Evolutionary conservation across 495 filamentous ascomycete species (phyloP).

Genomic region (Aspergillus kassunensis): DNA sequence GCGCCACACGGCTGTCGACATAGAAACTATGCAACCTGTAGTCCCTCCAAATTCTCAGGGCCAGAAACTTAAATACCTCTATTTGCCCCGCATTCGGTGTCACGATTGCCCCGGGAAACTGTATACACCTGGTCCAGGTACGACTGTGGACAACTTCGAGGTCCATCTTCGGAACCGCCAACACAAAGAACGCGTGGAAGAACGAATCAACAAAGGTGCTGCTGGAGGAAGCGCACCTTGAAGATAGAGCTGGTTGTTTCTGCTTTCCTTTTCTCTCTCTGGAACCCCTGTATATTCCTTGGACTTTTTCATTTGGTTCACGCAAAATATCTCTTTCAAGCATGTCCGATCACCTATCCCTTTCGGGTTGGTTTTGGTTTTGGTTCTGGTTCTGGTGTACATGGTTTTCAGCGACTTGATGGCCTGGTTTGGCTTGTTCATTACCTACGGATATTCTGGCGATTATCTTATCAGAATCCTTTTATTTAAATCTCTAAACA

Average conservation of each 20-base stretch:
- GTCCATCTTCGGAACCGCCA: constrained; percentile 77
- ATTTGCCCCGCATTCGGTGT: constrained; percentile 81
- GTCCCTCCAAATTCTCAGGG: constrained; percentile 43
- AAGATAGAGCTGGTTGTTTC: constrained; percentile 6
- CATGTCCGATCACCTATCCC: background rate
- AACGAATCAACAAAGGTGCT: constrained; percentile 31
- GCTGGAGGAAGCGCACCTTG: constrained; percentile 13
- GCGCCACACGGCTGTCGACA: constrained; percentile 76
- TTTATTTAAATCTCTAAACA: too few species aligned
- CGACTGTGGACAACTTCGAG: constrained; percentile 83
- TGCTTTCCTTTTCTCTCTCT: background rate
- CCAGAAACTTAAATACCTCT: constrained; percentile 61
- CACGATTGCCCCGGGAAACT: constrained; percentile 89
- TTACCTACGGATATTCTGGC: constrained; percentile 16
- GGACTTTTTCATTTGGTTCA: background rate
- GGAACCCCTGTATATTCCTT: constrained; percentile 14
- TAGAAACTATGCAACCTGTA: constrained; percentile 54
- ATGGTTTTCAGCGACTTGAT: constrained; percentile 20
- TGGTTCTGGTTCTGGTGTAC: constrained; percentile 14
- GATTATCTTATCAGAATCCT: background rate
- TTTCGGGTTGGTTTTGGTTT: too few species aligned
- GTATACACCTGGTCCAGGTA: constrained; percentile 82
- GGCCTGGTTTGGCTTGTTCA: constrained; percentile 14
- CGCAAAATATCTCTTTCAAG: background rate
- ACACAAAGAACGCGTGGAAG: constrained; percentile 73